Evolutionary conservation across 2,329 filamentous ascomycete genomes (phyloP).

Genomic region (Colletotrichum sp.): DNA sequence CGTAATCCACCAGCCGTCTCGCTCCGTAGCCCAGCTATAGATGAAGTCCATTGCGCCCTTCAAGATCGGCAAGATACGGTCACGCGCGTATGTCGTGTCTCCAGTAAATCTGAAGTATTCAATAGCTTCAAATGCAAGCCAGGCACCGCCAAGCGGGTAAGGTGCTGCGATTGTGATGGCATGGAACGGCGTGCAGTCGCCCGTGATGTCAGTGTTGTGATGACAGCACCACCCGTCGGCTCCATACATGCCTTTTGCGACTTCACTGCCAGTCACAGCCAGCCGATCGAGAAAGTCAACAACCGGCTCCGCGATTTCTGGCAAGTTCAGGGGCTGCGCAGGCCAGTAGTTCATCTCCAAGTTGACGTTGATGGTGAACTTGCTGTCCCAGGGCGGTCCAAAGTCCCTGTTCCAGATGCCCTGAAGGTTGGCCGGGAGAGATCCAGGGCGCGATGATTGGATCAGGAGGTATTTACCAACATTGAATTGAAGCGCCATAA

Average conservation of each 20-base stretch:
- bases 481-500: constrained; percentile 34
- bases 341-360: constrained; percentile 60
- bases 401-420: constrained; percentile 49
- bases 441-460: constrained; percentile 28
- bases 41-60: constrained; percentile 40
- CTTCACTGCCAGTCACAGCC: constrained; percentile 32
- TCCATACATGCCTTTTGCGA: constrained; percentile 38
- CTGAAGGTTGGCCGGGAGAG: constrained; percentile 41
- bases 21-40: constrained; percentile 39
- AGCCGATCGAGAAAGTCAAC: constrained; percentile 43
- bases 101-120: constrained; percentile 41
- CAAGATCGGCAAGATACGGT: constrained; percentile 32
- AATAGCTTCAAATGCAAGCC: constrained; percentile 24
- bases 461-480: constrained; percentile 40
- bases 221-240: constrained; percentile 38
- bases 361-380: constrained; percentile 58
- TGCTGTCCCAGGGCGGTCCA: constrained; percentile 49
- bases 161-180: constrained; percentile 9
- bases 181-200: constrained; percentile 1
- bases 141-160: constrained; percentile 3
- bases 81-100: constrained; percentile 26
- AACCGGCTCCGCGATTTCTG: constrained; percentile 40
- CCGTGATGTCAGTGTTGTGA: constrained; percentile 44
- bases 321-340: constrained; percentile 27
- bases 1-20: constrained; percentile 27